Percentiles rank a stretch among this genome's conserved stretches.
Evolutionary conservation across 2,329 filamentous ascomycete genomes (phyloP).

Genomic region (Fusarium caatingaense): DNA sequence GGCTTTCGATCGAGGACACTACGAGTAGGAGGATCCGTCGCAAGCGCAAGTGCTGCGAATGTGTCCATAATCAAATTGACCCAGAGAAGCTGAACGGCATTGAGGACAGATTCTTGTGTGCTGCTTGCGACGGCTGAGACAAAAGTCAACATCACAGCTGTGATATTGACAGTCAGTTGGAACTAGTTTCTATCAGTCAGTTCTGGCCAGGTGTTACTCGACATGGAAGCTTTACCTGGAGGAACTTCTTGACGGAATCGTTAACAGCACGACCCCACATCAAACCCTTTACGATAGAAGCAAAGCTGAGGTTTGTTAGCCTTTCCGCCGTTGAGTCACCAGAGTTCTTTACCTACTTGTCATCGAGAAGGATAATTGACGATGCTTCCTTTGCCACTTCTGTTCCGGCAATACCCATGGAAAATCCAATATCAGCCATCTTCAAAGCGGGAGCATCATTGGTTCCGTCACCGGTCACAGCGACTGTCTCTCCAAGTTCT

Average conservation of each 20-base stretch:
- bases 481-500: constrained; percentile 69
- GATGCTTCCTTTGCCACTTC: constrained; percentile 73
- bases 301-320: constrained; percentile 53
- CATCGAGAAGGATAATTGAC: constrained; percentile 70
- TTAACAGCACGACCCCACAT: constrained; percentile 73
- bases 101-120: constrained; percentile 65
- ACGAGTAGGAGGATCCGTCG: constrained; percentile 70
- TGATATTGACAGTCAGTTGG: constrained; percentile 72
- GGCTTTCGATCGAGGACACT: constrained; percentile 67
- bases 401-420: constrained; percentile 73
- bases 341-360: constrained; percentile 55
- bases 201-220: background rate
- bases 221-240: constrained; percentile 57
- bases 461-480: constrained; percentile 71
- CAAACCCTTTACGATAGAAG: constrained; percentile 69
- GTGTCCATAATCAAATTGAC: constrained; percentile 74
- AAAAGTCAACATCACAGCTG: constrained; percentile 69
- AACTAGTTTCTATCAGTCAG: constrained; percentile 56
- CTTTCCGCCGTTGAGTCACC: background rate
- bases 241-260: constrained; percentile 72
- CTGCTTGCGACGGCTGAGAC: constrained; percentile 65
- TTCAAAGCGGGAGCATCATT: constrained; percentile 71
- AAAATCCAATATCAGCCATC: constrained; percentile 71
- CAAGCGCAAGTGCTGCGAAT: constrained; percentile 71
- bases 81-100: constrained; percentile 71